Base-by-base conservation (phyloP, 192 early-diverging fungal genomes). In the Jimgerdemannia lactiflua region DNA sequence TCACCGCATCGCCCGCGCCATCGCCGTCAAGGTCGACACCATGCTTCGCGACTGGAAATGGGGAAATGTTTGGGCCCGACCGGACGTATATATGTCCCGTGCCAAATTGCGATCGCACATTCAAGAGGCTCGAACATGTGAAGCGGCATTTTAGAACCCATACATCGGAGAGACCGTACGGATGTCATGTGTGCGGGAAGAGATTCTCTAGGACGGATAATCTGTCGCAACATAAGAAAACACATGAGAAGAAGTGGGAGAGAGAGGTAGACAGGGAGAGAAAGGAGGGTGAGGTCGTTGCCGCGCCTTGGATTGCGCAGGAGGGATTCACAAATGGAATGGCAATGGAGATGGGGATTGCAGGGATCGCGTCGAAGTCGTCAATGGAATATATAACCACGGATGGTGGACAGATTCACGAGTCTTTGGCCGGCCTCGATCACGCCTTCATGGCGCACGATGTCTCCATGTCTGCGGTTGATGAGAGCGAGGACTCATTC, bases 101-200 rank as follows among this genome's bases (percentile, higher is more conserved):
- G 43, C 77, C 75, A 44, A 76, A 76, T 4, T 89, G 88, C 69
- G 82, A 79, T 64, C 82, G 87, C 39, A 70, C 86, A 2, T 89
- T 89, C 71, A 89, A 89, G 73, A 77, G 88, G 11, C 74, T 89
- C 7, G 88, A 89, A 70, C 88, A 89, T 71, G 70, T 87, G 41
- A 87, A 88, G 65, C 84, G 88, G 39, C 88, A 89, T 71, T 79
- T 87, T 69, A 75, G 88, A 64, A 89, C 88, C 7, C 88, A 89
- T 71, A 89, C 88, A 3, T 78, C 88, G 71, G 88, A 89, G 73
- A 75, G 86, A 20, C 88, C 88, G 65, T 89, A 89, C 77, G 77
- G 80, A 4, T 89, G 88, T 71, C 73, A 43, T 18, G 73, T 84
- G 17, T 89, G 88, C 71, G 81, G 84, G 11, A 89, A 89, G 69